A percentile compares a stretch with the other conserved stretches of the same genome.
phyloP scores from a whole-genome alignment of 2,329 filamentous ascomycete genomes.

The Fusarium sulawesiense region DNA sequence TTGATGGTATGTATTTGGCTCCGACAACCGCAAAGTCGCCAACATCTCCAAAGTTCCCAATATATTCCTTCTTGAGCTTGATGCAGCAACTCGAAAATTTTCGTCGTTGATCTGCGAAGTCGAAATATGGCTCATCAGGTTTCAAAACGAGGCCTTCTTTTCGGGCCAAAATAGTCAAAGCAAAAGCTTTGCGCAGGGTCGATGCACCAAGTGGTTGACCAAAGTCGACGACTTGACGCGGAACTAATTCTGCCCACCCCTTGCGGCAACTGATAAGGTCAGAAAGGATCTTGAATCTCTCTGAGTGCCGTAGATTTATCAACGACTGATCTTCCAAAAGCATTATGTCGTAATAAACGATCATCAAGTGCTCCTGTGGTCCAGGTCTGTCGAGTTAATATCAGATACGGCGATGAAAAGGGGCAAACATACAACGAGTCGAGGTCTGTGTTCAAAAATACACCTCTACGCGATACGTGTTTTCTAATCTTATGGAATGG shows the following conservation, averaged over 20 bases:
- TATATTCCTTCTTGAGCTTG: conserved; percentile 89
- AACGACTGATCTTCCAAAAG: conserved; percentile 66
- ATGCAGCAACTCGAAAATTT: conserved; percentile 68
- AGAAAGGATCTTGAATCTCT: conserved; percentile 70
- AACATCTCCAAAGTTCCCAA: conserved; percentile 80
- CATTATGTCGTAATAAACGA: conserved; percentile 70
- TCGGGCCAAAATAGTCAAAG: conserved; percentile 70
- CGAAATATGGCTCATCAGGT: conserved; percentile 81
- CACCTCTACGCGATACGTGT: conserved; percentile 79
- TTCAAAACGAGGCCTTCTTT: conserved; percentile 88
- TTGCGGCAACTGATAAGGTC: conserved; percentile 61
- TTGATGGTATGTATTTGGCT: conserved; percentile 74
- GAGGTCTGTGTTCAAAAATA: conserved; percentile 72
- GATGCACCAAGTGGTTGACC: conserved; percentile 61
- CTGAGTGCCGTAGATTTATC: conserved; percentile 63
- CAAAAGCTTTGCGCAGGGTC: conserved; percentile 72
- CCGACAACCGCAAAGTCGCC: conserved; percentile 86
- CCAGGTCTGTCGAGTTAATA: conserved; percentile 54
- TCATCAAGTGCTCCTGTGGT: conserved; percentile 68
- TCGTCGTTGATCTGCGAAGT: conserved; percentile 55
- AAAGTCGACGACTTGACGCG: conserved; percentile 77
- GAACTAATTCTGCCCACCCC: conserved; percentile 75
- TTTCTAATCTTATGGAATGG: conserved; percentile 87
- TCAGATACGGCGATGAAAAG: conserved; percentile 17
- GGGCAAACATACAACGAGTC: conserved; percentile 71